These are phyloP conservation scores for Calvatia gigantea DNA, from an alignment of 768 basidiomycete species.

Conservation along the genomic window DNA sequence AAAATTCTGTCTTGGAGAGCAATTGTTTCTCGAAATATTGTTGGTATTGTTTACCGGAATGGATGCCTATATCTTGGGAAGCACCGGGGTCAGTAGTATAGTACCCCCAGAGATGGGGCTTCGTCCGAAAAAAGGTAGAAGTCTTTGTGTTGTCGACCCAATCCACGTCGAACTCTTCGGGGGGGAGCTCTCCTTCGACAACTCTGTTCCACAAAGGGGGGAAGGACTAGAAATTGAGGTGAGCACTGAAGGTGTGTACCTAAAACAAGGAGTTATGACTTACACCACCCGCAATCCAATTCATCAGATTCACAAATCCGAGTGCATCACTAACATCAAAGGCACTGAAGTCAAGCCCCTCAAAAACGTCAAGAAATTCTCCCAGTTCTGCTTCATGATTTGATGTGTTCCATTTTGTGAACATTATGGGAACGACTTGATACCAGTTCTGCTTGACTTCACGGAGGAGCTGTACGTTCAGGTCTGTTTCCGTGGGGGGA, in stretches of 20 bases:
- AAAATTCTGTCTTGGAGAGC: not conserved
- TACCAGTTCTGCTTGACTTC: not conserved
- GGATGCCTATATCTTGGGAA: not conserved
- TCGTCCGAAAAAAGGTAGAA: not conserved
- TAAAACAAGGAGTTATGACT: not conserved
- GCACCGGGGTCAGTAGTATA: not conserved
- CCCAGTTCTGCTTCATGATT: not conserved
- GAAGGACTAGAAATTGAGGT: not conserved
- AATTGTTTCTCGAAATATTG: not conserved
- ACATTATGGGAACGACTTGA: not conserved
- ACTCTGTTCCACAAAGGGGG: not conserved
- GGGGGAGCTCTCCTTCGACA: not conserved
- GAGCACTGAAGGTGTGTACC: not conserved
- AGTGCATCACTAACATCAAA: not conserved
- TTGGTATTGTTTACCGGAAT: not conserved
- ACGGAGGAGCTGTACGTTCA: not conserved
- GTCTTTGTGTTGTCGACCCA: not conserved
- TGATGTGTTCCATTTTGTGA: not conserved
- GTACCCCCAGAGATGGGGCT: not conserved
- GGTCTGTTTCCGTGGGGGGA: not conserved
- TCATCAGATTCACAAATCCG: not conserved
- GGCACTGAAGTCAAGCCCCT: not conserved
- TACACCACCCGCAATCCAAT: not conserved
- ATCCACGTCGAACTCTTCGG: not conserved
- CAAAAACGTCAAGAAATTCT: not conserved